Percentiles rank a stretch among this genome's conserved stretches.
Conservation (phyloP, 2,329 filamentous ascomycete species). For the Scedosporium aurantiacum region DNA sequence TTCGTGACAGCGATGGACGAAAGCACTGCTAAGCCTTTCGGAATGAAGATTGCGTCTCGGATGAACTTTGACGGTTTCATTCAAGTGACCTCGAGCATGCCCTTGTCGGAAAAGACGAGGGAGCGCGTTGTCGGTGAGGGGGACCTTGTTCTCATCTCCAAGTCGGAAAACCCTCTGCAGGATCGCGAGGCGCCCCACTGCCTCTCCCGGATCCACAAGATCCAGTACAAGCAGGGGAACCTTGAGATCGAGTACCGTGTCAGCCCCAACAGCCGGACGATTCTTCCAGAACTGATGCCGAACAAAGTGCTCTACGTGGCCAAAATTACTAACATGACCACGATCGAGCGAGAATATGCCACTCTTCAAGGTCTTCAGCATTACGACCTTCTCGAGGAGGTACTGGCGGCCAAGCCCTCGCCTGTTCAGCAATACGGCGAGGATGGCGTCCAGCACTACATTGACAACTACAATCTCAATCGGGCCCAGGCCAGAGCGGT, state of each 20-base stretch:
- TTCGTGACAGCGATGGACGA: slow-evolving; percentile 88
- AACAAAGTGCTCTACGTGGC: slow-evolving; percentile 60
- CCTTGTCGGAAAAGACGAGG: slow-evolving; percentile 43
- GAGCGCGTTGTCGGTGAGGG: slow-evolving; percentile 65
- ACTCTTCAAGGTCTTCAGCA: slow-evolving; percentile 84
- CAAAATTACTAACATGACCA: slow-evolving; percentile 87
- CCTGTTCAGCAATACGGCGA: slow-evolving; percentile 74
- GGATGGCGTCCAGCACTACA: slow-evolving; percentile 56
- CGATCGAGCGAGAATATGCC: slow-evolving; percentile 90
- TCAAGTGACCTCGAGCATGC: slow-evolving; percentile 79
- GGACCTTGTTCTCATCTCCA: slow-evolving; percentile 80
- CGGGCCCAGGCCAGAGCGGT: slow-evolving; percentile 83
- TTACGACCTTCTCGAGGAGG: slow-evolving; percentile 91
- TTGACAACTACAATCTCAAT: slow-evolving; percentile 75
- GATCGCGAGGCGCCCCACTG: slow-evolving; percentile 63
- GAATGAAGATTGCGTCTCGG: slow-evolving; percentile 77
- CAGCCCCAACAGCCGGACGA: slow-evolving; percentile 52
- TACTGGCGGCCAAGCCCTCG: slow-evolving; percentile 79
- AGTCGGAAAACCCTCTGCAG: slow-evolving; percentile 56
- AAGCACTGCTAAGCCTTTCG: slow-evolving; percentile 66
- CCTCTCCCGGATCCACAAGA: slow-evolving; percentile 71
- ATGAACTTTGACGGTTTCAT: slow-evolving; percentile 87
- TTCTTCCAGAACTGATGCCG: slow-evolving; percentile 54
- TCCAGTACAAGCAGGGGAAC: slow-evolving; percentile 67
- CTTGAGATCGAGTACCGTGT: slow-evolving; percentile 82